Evolutionary conservation across 2,329 filamentous ascomycete species (phyloP), one percentile per base, ranked within the genome.

Genomic region (Fusarium anguioides): DNA sequence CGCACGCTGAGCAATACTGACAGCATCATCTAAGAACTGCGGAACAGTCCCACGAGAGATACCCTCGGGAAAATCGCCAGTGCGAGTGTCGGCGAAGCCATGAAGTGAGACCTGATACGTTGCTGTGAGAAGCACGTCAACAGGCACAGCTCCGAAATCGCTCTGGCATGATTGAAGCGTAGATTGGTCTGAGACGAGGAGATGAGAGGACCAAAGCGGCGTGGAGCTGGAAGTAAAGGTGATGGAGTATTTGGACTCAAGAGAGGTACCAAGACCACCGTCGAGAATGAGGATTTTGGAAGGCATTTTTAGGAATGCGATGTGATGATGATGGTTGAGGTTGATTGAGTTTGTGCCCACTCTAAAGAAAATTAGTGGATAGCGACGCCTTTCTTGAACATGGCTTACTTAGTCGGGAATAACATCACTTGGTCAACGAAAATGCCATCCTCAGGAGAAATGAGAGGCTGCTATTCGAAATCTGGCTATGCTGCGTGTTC

Each of bases 121-220:
- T 9, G 88, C 89, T 11, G 88, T 91, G 44, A 89, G 81, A 20
- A 91, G 76, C 26, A 92, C 80, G 72, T 91, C 87, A 54, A 86
- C 84, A 33, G 87, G 88, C 3, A 86, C 83, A 9, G 72, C 60
- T 50, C 79, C 81, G 73, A 90, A 90, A 66, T 84, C 83, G 50
- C 73, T 72, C 72, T 90, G 88, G 73, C 86, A 88, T 27, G 77
- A 77, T 58, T 81, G 76, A 10, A 90, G 82, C 1, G 82, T 86
- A 9, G 78, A 67, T 4, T 80, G 82, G 65, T 83, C 80, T 33
- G 83, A 79, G 51, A 90, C 72, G n/a, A 91, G 82, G 8, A 91
- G 81, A 71, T 91, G 84, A 1, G 88, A 88, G 1, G 89, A 90
- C 89, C 89, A 91, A 36, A 91, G 82, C 0, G 89, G 89, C 10